Base-by-base conservation (phyloP, 495 filamentous ascomycete genomes). In the Aspergillus taichungensis region DNA sequence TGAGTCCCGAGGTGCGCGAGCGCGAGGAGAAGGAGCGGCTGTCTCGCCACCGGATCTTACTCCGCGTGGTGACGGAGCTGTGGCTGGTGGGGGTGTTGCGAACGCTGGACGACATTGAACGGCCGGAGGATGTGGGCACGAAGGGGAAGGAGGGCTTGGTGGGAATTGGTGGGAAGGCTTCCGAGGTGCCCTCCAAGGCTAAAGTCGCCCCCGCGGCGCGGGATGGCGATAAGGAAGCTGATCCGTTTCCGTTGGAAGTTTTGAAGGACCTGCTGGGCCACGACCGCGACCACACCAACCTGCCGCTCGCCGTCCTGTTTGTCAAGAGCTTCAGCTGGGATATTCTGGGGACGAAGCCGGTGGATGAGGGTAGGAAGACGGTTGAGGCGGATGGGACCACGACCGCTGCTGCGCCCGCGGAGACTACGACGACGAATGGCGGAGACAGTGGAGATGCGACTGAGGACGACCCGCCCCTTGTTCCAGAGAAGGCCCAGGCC, bases 261-360 rank as follows among this genome's bases (percentile, higher is more conserved):
- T 67, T 99, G 31, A 99, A 97, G 68, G 92, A 99, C 57, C 75
- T 99, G 44, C 76, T 97, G 5, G 88, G 90, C 3, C 83, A 95
- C 57, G 92, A 99, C 56, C 77, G 86, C 12, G 91, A 99, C 48
- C 92, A 97, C 62, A 70, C 77, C 28, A 97, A 96, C 58, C 68
- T 99, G 34, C 88, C 94, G 2, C 69, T 99, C 45, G 81, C 95
- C 3, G 91, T 95, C 30, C 68, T 91, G 9, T 99, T 99, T 54
- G 89, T 94, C 40, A 99, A 97, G 69, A 83, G 82, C 13, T 99
- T 97, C 59, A 83, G 83, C 49, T 99, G 92, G 88, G 92, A 99
- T 69, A 74, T 96, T 24, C 66, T 99, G 10, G 92, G 92, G 2
- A 78, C 88, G 32, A 87, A 82, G 55, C 55, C 68, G 27, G 68